Evolutionary conservation across 129 eudicot species (phyloP).

Genomic region (Saussurea involucrata): DNA sequence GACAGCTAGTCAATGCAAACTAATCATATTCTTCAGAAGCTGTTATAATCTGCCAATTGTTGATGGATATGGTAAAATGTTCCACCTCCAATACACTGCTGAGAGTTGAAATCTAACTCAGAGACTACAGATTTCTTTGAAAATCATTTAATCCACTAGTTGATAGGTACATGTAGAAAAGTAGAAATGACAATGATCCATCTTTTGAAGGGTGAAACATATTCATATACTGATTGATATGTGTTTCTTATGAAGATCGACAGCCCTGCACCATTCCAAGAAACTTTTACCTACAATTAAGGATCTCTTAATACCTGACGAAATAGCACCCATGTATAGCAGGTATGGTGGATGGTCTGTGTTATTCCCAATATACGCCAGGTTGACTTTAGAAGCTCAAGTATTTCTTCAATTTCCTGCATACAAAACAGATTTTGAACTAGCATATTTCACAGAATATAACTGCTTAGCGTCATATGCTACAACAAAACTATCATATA

Average conservation of each 20-base stretch:
- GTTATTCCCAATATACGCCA: constrained; percentile 98
- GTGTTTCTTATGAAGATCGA: neutral
- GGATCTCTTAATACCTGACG: constrained; percentile 65
- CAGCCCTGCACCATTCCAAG: constrained; percentile 8
- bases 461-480: constrained; percentile 14
- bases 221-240: neutral
- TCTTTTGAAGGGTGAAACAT: neutral
- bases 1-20: neutral
- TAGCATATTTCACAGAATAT: constrained; percentile 5
- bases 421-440: constrained; percentile 2
- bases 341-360: constrained; percentile 89
- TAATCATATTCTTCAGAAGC: neutral
- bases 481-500: neutral
- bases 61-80: neutral
- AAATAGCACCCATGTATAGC: constrained; percentile 95
- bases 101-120: neutral
- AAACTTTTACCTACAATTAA: neutral
- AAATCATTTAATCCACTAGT: neutral
- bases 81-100: neutral
- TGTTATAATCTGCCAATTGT: neutral
- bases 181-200: neutral
- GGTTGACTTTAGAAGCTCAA: constrained; percentile 94
- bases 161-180: neutral
- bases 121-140: neutral
- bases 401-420: constrained; percentile 98